phyloP scores from a whole-genome alignment of 148 eudicot species.

The Rhododendron mucronatum region DNA sequence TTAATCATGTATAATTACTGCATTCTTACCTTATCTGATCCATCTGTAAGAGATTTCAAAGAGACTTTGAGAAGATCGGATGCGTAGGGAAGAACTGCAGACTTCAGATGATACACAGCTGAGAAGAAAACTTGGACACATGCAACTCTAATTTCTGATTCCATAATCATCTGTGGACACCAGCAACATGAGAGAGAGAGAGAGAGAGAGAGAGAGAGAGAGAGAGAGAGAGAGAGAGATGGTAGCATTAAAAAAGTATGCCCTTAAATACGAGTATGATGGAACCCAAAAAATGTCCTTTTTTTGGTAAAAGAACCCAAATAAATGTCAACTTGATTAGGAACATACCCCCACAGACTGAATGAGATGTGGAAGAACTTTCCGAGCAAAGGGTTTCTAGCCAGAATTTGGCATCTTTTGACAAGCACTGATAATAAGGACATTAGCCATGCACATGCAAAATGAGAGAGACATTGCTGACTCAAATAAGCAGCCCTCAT shows the following conservation, averaged over 20 bases:
- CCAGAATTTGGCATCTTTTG: no score
- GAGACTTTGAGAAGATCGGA: constrained; percentile 47
- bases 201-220: no score
- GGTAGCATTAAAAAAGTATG: neutral
- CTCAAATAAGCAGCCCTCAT: no score
- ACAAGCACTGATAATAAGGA: no score
- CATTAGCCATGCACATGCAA: no score
- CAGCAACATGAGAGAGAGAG: constrained; percentile 8
- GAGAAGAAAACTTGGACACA: constrained; percentile 67
- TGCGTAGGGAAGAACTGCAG: constrained; percentile 38
- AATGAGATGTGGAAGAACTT: constrained; percentile 18
- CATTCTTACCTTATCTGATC: constrained; percentile 47
- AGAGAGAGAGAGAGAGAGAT: neutral
- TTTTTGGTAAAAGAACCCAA: neutral
- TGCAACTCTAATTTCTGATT: constrained; percentile 58
- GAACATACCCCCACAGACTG: neutral
- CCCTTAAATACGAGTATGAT: neutral
- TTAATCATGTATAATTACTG: neutral
- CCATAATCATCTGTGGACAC: constrained; percentile 29
- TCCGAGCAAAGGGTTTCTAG: no score
- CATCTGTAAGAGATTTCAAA: constrained; percentile 45
- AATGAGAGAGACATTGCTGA: no score
- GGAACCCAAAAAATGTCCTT: neutral
- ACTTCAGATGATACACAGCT: constrained; percentile 56
- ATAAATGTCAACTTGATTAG: neutral